Evolutionary conservation across 1,284 basidiomycete species (phyloP), one percentile per base, ranked within the genome.

Genomic region (Lignosus rhinocerotis): DNA sequence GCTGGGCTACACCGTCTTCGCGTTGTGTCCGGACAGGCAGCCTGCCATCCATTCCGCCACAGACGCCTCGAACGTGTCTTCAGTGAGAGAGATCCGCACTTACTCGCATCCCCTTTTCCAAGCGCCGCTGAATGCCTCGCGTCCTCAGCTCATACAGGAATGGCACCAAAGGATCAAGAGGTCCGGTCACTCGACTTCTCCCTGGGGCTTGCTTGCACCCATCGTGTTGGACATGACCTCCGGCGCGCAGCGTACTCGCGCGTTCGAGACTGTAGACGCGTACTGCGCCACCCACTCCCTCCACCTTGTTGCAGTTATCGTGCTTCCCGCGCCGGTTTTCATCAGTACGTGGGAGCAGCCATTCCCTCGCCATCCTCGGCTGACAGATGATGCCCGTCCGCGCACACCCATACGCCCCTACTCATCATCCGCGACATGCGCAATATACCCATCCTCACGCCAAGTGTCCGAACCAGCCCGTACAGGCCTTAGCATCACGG

Each of bases 151-250:
- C 51, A 67, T 73, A 21, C 71, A 73, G 59, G 68, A 66, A 43
- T 75, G 73, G 73, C 73, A 74, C 61, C 67, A 69, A 56, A 66
- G 64, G 61, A 73, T 72, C 45, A 71, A 72, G 58, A 59, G 65
- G 52, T 69, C 69, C 17, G 63, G 64, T 47, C 61, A 62, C 45
- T 58, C 65, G 12, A 25, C 25, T 33, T 25, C 52, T 14, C 64
- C 66, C 4, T 74, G 72, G 71, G 73, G 73, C 34, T 56, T 73
- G 46, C 58, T 75, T 21, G 72, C 73, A 17, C 73, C 73, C 36
- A 70, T 74, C 46, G 63, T 69, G 31, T 55, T 73, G 34, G 71
- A 74, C 58, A 61, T 68, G 43, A 61, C 59, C 42, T 72, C 71
- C 49, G 58, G 55, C 30, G 55, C 68, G 43, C 69, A 74, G 52